These are phyloP conservation scores for Naematelia aurantialba DNA, from an alignment of 768 basidiomycete genomes.

Conservation along the genomic window DNA sequence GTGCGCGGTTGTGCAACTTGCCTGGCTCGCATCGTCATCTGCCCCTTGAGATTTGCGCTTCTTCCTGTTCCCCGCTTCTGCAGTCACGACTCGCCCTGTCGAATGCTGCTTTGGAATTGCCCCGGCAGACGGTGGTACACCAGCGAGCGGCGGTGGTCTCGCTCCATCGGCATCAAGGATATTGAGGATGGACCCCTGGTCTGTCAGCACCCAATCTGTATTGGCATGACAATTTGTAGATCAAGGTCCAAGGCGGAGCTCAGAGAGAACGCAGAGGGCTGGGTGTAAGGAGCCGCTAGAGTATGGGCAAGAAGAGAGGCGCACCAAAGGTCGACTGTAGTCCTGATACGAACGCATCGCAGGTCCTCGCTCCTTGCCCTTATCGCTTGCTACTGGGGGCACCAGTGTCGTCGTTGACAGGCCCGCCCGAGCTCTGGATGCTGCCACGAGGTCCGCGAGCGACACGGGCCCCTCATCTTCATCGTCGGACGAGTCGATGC, in stretches of 20 bases:
- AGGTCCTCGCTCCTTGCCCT: neutral
- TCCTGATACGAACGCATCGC: neutral
- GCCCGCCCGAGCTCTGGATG: neutral
- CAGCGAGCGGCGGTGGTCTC: too few relatives aligned
- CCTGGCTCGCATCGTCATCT: too few relatives aligned
- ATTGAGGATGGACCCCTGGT: neutral
- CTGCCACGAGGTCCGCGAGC: neutral
- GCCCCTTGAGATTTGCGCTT: neutral
- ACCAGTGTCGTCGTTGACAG: neutral
- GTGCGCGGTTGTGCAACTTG: too few relatives aligned
- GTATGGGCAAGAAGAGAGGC: neutral
- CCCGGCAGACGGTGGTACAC: neutral
- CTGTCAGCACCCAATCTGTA: neutral
- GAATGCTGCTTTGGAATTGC: too few relatives aligned
- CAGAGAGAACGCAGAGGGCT: too few relatives aligned
- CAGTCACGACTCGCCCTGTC: neutral
- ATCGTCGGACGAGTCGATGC: neutral
- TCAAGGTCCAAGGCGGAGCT: too few relatives aligned
- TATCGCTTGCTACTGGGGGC: neutral
- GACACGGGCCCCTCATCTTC: neutral
- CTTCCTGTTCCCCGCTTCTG: neutral
- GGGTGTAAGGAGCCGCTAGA: too few relatives aligned
- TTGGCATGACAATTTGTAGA: too few relatives aligned
- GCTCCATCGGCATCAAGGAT: neutral
- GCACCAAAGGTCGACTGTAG: neutral